Conservation (phyloP, 306 rosid genomes). For the Albizia julibrissin region DNA sequence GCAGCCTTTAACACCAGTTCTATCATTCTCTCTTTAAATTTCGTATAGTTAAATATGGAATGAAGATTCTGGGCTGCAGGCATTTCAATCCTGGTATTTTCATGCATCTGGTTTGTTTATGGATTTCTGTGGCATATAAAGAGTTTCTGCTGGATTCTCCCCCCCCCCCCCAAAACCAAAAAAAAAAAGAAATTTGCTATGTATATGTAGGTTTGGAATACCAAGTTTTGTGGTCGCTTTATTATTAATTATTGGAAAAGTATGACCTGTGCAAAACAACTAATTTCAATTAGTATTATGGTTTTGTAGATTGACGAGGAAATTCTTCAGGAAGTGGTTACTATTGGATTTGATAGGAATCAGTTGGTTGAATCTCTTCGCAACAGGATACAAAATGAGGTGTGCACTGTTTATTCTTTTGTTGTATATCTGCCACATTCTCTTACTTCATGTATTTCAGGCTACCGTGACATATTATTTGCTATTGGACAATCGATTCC, state of each 20-base stretch:
- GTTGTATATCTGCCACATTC: background rate
- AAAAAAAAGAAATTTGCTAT: background rate
- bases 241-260: constrained; percentile 7
- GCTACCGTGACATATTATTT: constrained; percentile 91
- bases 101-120: constrained; percentile 16
- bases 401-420: constrained; percentile 37
- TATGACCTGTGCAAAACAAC: background rate
- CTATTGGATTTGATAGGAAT: constrained; percentile 79
- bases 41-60: background rate
- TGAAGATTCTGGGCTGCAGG: constrained; percentile 15
- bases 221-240: background rate
- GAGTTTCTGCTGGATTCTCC: background rate
- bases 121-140: constrained; percentile 9
- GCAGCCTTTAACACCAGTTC: background rate
- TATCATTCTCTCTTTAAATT: background rate
- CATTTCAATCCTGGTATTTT: background rate
- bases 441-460: constrained; percentile 56
- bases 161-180: background rate
- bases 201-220: background rate
- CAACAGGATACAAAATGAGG: constrained; percentile 84
- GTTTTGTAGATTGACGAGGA: constrained; percentile 85
- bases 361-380: constrained; percentile 78
- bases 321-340: constrained; percentile 80
- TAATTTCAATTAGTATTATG: constrained; percentile 16
- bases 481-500: constrained; percentile 77